Evolutionary conservation across 768 basidiomycete species (phyloP), one percentile per base, ranked within the genome.

Genomic region (Glaciozyma antarctica): DNA sequence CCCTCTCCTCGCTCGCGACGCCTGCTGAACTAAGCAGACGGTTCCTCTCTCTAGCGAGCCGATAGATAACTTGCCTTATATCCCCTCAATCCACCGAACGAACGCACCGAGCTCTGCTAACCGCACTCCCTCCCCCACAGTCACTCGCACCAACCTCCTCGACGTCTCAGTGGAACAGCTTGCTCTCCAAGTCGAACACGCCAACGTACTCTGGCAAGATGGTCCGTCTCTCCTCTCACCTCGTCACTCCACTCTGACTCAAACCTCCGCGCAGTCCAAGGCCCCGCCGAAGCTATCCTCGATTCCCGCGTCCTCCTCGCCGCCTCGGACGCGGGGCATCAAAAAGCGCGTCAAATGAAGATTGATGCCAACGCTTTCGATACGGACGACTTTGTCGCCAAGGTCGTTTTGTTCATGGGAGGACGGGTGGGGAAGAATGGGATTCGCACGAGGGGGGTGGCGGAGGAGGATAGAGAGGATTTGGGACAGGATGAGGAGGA

Each of bases 291-390:
- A 73, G 93, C 94, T 5, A 86, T 88, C 0, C 82, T 97, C 16
- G 95, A 98, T 76, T 91, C 94, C 0, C 81, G 82, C 49, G 81
- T 93, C 28, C 82, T 98, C 32, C 77, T 88, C 3, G 83, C 84
- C 74, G 84, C 87, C 16, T 86, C 89, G 5, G 86, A 84, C 65
- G 83, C 90, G 71, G 84, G 87, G 52, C 86, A 88, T 2, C 85
- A 86, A 71, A 87, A 93, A 75, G 92, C 92, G n/a, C 87, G 89
- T 38, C 85, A 85, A 38, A 86, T 94, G 84, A 91, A 89, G 76
- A 84, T 89, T 0, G 90, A 88, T 60, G 83, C 84, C 0, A 88
- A 88, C 61, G 85, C 86, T 19, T 99, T 98, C 73, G 94, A 99
- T 73, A 79, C 88, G 48, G 90, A 94, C 69, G 92, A 97, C 62